Evolutionary conservation across 1,284 basidiomycete species (phyloP).

Genomic region (Ceraceosorus bombacis): DNA sequence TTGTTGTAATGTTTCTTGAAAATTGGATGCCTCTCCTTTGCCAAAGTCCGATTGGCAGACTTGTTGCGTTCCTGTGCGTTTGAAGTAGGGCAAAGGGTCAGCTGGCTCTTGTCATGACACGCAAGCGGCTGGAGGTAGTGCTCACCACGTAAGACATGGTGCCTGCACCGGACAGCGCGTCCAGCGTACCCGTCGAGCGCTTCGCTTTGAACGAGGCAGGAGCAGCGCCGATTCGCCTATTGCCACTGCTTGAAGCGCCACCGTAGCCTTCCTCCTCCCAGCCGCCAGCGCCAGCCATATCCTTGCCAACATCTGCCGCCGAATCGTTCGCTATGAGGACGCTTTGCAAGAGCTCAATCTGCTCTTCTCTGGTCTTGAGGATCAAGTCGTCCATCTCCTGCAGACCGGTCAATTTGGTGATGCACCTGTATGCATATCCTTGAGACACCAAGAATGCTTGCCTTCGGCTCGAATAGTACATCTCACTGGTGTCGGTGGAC

Average conservation of each 20-base stretch:
- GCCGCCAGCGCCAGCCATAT: slow-evolving; percentile 57
- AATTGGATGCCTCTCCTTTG: slow-evolving; percentile 37
- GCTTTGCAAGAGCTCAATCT: slow-evolving; percentile 83
- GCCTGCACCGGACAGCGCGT: slow-evolving; percentile 47
- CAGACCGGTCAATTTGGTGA: slow-evolving; percentile 90
- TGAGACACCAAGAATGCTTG: slow-evolving; percentile 98
- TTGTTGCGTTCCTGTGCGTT: slow-evolving; percentile 39
- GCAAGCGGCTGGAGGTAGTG: slow-evolving; percentile 6
- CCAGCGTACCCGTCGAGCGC: slow-evolving; percentile 44
- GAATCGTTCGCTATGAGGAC: slow-evolving; percentile 86
- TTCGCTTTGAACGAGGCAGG: slow-evolving; percentile 22
- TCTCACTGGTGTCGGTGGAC: slow-evolving; percentile 97
- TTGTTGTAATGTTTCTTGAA: slow-evolving; percentile 25
- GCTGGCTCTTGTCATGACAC: slow-evolving; percentile 2
- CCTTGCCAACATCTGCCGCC: slow-evolving; percentile 78
- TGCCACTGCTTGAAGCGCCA: slow-evolving; percentile 3
- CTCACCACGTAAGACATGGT: slow-evolving; percentile 46
- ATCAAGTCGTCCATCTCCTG: slow-evolving; percentile 80
- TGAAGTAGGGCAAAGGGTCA: slow-evolving; percentile 5
- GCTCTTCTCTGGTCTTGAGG: slow-evolving; percentile 80
- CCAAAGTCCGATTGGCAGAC: slow-evolving; percentile 44
- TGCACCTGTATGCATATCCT: slow-evolving; percentile 98
- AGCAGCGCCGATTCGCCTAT: slow-evolving; percentile 11
- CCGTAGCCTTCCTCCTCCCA: slow-evolving; percentile 13
- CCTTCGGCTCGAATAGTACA: slow-evolving; percentile 98